Base-by-base conservation (phyloP, 140 eudicot species). In the Ambrosia hybrid region DNA sequence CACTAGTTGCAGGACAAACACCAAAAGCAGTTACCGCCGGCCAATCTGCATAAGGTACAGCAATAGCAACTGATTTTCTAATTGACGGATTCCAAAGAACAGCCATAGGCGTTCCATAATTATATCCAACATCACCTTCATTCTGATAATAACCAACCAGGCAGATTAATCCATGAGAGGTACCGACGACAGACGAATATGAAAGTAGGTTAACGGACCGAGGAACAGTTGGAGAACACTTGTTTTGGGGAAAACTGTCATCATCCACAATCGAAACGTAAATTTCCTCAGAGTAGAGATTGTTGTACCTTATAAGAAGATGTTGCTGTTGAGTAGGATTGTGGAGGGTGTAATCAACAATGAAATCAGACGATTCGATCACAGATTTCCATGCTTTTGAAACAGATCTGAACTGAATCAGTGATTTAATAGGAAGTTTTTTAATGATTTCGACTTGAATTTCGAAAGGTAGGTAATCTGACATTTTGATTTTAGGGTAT, bases 351-450 rank as follows among this genome's bases (percentile, higher is more conserved):
- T 60, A 49, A 7, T 26, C 59, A 26, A 9, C 7, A 2, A 59
- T 73, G 38, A 73, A 73, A 33, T 46, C n/a, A 12, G 70, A 34
- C 10, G 45, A 21, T 2, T 14, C 37, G 48, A 73, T 60, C 1
- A 73, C 34, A 43, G 36, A 4, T 14, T 62, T 58, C 77, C 70
- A 73, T 60, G 30, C 11, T 15, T 73, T 60, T 33, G 70, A 73
- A 39, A 62, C 51, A 3, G 61, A 73, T 62, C 59, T 73, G 60
- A 26, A 60, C 17, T 6, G 70, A 46, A 73, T 13, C 38, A 73
- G 9, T 45, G 70, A 34, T 51, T 60, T 73, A 5, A 46, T 48
- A 5, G 70, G 77, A 60, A 73, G 61, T 34, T 51, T 45, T 13
- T 39, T 26, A 3, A 71, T 16, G 41, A 71, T 57, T 26, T 71